phyloP scores from a whole-genome alignment of 2,329 filamentous ascomycete genomes.

The Calonectria ilicicola region DNA sequence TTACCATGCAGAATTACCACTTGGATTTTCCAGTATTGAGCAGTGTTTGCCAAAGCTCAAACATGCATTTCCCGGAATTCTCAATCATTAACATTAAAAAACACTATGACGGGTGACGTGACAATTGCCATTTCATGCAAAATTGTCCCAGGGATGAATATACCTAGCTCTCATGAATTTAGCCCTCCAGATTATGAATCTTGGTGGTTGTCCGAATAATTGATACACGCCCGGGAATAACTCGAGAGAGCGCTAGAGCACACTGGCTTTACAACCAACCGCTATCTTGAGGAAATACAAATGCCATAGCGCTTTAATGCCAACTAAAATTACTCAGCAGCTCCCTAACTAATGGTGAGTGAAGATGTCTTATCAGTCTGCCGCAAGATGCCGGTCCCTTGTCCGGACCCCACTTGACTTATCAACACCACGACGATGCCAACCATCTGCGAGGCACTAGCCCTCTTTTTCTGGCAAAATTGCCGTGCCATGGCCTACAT shows the following conservation, averaged over 20 bases:
- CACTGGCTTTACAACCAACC: not conserved
- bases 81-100: too few species aligned
- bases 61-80: too few species aligned
- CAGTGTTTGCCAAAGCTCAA: not conserved
- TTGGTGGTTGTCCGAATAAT: not conserved
- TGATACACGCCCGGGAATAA: not conserved
- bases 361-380: not conserved
- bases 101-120: too few species aligned
- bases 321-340: not conserved
- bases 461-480: not conserved
- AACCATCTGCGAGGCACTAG: not conserved
- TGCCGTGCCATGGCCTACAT: not conserved
- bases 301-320: not conserved
- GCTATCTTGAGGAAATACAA: not conserved
- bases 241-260: not conserved
- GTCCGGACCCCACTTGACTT: not conserved
- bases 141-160: too few species aligned
- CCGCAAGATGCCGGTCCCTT: constrained; percentile 1
- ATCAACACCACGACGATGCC: not conserved
- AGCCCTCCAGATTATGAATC: too few species aligned
- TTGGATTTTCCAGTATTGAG: not conserved
- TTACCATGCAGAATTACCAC: not conserved
- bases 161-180: too few species aligned
- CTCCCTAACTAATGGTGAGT: not conserved
- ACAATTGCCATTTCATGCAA: too few species aligned